These are phyloP conservation scores for Chlorella vulgaris DNA, from an alignment of 139 green algal genomes.

Conservation along the genomic window DNA sequence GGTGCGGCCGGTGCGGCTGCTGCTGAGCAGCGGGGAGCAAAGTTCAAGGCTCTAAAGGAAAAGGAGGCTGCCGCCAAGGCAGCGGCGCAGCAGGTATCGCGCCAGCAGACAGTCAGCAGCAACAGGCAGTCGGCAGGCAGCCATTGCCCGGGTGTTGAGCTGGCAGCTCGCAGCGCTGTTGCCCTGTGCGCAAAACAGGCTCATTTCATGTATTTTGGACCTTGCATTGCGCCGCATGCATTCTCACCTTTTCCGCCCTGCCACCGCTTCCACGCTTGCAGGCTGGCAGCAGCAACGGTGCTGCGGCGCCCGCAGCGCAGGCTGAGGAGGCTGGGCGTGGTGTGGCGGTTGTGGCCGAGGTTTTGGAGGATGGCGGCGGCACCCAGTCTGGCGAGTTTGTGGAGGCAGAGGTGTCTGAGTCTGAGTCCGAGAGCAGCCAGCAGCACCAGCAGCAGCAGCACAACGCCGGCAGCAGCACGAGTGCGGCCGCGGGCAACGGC, in stretches of 20 bases:
- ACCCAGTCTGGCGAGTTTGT: neutral
- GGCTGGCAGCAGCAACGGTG: constrained; percentile 14
- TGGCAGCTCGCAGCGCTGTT: too few relatives aligned
- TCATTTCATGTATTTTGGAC: neutral
- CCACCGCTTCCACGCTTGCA: neutral
- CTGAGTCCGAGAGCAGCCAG: neutral
- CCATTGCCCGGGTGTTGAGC: too few relatives aligned
- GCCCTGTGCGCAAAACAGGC: too few relatives aligned
- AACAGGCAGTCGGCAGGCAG: too few relatives aligned
- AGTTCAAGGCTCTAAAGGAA: constrained; percentile 72
- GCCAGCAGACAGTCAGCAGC: neutral
- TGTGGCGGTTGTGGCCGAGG: constrained; percentile 1
- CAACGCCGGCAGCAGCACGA: neutral
- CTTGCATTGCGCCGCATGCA: neutral
- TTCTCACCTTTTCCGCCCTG: neutral
- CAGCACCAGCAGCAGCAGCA: neutral
- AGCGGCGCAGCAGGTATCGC: constrained; percentile 17
- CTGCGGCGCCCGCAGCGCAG: neutral
- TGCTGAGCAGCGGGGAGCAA: constrained; percentile 45
- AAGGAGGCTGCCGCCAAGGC: constrained; percentile 71
- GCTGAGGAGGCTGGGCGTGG: neutral
- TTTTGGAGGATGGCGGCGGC: neutral
- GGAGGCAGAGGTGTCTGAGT: neutral
- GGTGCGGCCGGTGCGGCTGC: neutral
- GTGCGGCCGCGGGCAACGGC: neutral